A percentile compares a stretch with the other conserved stretches of the same genome.
phyloP scores from a whole-genome alignment of 768 basidiomycete species.

The Boletus subparvulus region DNA sequence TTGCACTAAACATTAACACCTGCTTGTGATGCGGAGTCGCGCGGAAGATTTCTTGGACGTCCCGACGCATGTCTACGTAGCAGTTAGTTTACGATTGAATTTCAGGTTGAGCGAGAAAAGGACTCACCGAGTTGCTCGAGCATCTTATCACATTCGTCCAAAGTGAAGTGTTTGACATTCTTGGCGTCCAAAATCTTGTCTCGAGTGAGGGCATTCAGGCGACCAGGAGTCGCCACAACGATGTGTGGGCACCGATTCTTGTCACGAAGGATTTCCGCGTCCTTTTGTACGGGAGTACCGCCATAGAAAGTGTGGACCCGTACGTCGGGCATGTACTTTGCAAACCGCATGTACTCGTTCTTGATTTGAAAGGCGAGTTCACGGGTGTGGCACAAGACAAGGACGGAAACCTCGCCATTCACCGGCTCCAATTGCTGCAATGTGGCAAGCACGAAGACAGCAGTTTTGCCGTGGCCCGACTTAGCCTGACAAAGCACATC shows the following conservation, averaged over 20 bases:
- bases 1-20: constrained; percentile 99
- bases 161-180: constrained; percentile 97
- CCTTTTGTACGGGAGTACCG: constrained; percentile 91
- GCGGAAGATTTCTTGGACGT: constrained; percentile 99
- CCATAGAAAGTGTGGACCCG: constrained; percentile 98
- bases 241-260: constrained; percentile 98
- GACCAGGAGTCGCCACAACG: constrained; percentile 96
- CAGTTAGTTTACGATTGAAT: constrained; percentile 61
- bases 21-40: constrained; percentile 99
- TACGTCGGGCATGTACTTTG: constrained; percentile 99
- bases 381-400: constrained; percentile 98
- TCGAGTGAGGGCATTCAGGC: constrained; percentile 90
- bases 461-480: constrained; percentile 98
- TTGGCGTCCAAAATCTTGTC: constrained; percentile 95
- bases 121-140: constrained; percentile 99
- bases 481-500: constrained; percentile 99
- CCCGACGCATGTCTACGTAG: constrained; percentile 98
- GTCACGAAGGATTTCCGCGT: constrained; percentile 90
- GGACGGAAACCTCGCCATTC: constrained; percentile 95
- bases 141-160: constrained; percentile 99
- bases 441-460: constrained; percentile 97
- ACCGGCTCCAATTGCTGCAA: constrained; percentile 98
- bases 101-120: constrained; percentile 50
- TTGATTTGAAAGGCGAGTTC: constrained; percentile 99
- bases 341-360: constrained; percentile 99